Evolutionary conservation across 164 flowering plant genomes (phyloP).

Genomic region (Taxillus chinensis): DNA sequence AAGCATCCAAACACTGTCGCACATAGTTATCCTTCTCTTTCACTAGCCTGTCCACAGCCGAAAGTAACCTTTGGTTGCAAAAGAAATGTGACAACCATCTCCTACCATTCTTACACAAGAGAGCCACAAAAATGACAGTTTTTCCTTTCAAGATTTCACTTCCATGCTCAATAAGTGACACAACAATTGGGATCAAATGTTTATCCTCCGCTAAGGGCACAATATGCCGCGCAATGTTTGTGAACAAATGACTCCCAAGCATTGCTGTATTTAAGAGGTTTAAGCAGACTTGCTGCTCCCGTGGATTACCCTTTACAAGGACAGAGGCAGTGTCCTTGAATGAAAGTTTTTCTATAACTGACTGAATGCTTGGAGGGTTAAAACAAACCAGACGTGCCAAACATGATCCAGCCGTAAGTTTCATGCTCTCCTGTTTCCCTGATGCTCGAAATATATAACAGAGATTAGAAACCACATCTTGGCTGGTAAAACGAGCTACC

Average conservation of each 20-base stretch:
- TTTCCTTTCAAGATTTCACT: constrained; percentile 77
- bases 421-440: constrained; percentile 79
- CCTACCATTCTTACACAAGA: constrained; percentile 68
- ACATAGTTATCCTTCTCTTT: constrained; percentile 74
- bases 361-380: constrained; percentile 60
- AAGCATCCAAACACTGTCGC: constrained; percentile 60
- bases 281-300: constrained; percentile 89
- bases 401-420: constrained; percentile 95
- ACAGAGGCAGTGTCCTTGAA: constrained; percentile 61
- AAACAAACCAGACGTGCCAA: constrained; percentile 80
- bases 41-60: constrained; percentile 71
- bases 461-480: constrained; percentile 73
- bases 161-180: constrained; percentile 86
- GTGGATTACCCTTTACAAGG: constrained; percentile 66
- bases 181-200: constrained; percentile 59
- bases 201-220: constrained; percentile 67
- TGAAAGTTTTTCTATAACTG: constrained; percentile 63
- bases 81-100: constrained; percentile 75
- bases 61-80: constrained; percentile 68
- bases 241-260: constrained; percentile 60
- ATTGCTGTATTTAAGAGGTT: constrained; percentile 80
- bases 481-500: constrained; percentile 83
- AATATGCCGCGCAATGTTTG: constrained; percentile 61
- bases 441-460: constrained; percentile 74
- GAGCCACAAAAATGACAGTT: constrained; percentile 65